Conservation (phyloP, 2,329 filamentous ascomycete species). For the Penicillium sp. region DNA sequence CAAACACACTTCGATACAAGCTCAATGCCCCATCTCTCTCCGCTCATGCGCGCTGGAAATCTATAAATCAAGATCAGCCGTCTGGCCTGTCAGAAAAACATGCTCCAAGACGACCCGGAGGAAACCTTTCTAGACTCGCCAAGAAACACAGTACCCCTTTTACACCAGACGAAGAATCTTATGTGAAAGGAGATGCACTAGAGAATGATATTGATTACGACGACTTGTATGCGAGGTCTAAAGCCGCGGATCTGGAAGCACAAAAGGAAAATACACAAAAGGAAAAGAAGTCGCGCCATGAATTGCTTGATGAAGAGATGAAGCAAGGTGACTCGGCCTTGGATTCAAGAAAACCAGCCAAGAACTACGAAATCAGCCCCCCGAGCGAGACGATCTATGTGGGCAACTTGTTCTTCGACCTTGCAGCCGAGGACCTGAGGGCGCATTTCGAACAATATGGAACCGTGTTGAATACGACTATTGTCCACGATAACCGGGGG, state of each 20-base stretch:
- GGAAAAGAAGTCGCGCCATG: not conserved
- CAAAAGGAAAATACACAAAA: not conserved
- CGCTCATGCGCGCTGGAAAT: slow-evolving; percentile 19
- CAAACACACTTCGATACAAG: slow-evolving; percentile 21
- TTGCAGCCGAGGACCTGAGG: slow-evolving; percentile 61
- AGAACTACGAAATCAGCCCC: not conserved
- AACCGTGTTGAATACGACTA: slow-evolving; percentile 51
- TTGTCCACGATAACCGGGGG: slow-evolving; percentile 63
- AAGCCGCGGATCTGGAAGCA: not conserved
- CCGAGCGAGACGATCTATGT: slow-evolving; percentile 59
- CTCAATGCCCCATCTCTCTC: slow-evolving; percentile 7
- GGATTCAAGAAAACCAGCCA: not conserved
- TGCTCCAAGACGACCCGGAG: not conserved
- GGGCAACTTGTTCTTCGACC: slow-evolving; percentile 70
- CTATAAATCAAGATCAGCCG: not conserved
- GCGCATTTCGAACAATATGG: slow-evolving; percentile 63
- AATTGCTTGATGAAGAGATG: not conserved
- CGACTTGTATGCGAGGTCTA: not conserved
- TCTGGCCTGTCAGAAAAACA: not conserved
- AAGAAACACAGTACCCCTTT: not conserved
- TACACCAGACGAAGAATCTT: not conserved
- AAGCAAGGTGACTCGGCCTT: not conserved
- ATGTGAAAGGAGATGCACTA: not conserved
- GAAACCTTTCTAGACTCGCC: not conserved
- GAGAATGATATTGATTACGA: not conserved